phyloP scores from a whole-genome alignment of 2,329 filamentous ascomycete genomes.

The Aureobasidium sp. region DNA sequence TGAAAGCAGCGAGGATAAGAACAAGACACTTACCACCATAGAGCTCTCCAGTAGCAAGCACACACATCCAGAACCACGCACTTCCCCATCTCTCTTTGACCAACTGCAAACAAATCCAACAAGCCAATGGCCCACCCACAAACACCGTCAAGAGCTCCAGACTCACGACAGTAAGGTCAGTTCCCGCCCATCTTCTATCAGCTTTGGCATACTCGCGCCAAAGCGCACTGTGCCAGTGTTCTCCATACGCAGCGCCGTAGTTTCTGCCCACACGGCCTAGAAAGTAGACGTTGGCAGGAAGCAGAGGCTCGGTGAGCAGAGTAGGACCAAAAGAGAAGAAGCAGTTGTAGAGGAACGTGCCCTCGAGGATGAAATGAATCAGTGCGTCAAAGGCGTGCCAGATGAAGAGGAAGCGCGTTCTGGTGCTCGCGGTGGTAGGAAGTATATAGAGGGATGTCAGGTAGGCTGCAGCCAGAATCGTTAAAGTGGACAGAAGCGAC shows the following conservation, averaged over 20 bases:
- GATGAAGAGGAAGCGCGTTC: slow-evolving; percentile 71
- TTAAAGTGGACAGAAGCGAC: slow-evolving; percentile 46
- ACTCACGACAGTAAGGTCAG: slow-evolving; percentile 49
- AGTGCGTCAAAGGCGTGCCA: slow-evolving; percentile 93
- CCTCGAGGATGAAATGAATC: slow-evolving; percentile 86
- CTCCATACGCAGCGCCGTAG: slow-evolving; percentile 52
- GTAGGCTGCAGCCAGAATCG: slow-evolving; percentile 46
- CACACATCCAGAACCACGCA: slow-evolving; percentile 48
- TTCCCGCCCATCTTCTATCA: slow-evolving; percentile 51
- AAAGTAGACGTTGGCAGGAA: slow-evolving; percentile 43
- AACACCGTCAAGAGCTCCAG: slow-evolving; percentile 54
- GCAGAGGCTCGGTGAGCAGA: slow-evolving; percentile 28
- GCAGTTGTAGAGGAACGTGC: slow-evolving; percentile 85
- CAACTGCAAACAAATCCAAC: slow-evolving; percentile 45
- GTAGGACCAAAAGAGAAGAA: slow-evolving; percentile 54
- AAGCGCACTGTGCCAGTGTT: slow-evolving; percentile 41
- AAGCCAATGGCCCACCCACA: slow-evolving; percentile 48
- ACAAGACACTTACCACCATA: slow-evolving; percentile 43
- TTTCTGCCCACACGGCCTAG: slow-evolving; percentile 44
- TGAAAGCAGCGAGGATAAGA: background rate
- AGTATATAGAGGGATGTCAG: slow-evolving; percentile 40
- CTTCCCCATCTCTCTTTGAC: slow-evolving; percentile 26
- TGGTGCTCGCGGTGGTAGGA: slow-evolving; percentile 44
- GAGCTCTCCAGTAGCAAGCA: slow-evolving; percentile 54
- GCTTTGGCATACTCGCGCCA: slow-evolving; percentile 62